Evolutionary conservation across 306 rosid genomes (phyloP).

Genomic region (Corylus heterophylla): DNA sequence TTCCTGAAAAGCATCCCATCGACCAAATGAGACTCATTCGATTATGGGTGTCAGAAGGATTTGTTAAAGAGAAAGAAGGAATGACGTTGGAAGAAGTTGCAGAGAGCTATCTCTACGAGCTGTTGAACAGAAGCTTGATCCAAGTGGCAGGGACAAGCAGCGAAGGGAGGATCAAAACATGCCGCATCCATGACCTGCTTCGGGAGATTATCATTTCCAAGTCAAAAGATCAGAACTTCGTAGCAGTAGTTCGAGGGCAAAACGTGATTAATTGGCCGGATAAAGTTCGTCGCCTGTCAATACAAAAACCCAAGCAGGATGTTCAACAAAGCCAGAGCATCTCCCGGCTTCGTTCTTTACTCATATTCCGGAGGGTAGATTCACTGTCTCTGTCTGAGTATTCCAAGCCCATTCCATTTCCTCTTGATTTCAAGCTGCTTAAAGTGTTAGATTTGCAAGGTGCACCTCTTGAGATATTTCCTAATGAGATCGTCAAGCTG

Average conservation of each 20-base stretch:
- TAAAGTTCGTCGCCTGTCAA: conserved; percentile 47
- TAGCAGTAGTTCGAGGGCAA: conserved; percentile 37
- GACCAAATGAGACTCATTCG: conserved; percentile 45
- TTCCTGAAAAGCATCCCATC: conserved; percentile 43
- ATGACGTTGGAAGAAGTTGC: conserved; percentile 51
- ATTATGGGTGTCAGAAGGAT: conserved; percentile 54
- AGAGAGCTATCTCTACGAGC: conserved; percentile 47
- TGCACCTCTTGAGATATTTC: conserved; percentile 36
- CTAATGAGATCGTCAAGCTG: conserved; percentile 26
- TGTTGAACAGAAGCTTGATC: conserved; percentile 50
- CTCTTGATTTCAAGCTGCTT: conserved; percentile 39
- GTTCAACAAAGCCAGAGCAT: conserved; percentile 36
- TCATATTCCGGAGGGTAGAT: conserved; percentile 40
- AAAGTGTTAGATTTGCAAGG: conserved; percentile 44
- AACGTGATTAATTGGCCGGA: conserved; percentile 33
- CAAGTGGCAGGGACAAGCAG: conserved; percentile 36
- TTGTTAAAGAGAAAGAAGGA: conserved; percentile 43
- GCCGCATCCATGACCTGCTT: conserved; percentile 52
- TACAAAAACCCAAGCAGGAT: conserved; percentile 32
- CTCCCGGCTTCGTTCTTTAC: conserved; percentile 60
- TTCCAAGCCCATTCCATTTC: conserved; percentile 33
- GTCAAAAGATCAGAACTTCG: conserved; percentile 51
- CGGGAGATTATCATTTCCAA: conserved; percentile 48
- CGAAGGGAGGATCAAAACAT: conserved; percentile 39
- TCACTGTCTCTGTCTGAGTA: conserved; percentile 17